Percentiles rank a stretch among this genome's conserved stretches.
Evolutionary conservation across 352 stramenopile genomes (phyloP).

Genomic region (Globisporangium splendens): DNA sequence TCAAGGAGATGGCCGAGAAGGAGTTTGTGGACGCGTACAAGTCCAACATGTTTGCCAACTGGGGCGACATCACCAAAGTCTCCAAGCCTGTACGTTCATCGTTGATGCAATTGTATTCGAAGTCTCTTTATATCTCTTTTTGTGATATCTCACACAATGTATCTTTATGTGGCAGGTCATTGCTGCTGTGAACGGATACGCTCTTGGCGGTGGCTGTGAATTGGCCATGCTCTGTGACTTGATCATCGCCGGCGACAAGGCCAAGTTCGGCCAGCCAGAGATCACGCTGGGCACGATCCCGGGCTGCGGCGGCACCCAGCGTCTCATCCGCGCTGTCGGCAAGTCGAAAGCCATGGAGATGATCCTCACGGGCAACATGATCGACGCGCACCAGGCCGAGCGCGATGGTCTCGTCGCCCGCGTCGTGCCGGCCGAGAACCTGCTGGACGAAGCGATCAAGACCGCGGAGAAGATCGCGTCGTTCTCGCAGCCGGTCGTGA

Average conservation of each 20-base stretch:
- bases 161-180: constrained; percentile 54
- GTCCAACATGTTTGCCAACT: constrained; percentile 97
- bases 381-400: constrained; percentile 94
- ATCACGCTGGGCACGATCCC: constrained; percentile 98
- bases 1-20: constrained; percentile 95
- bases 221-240: constrained; percentile 99
- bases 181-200: constrained; percentile 98
- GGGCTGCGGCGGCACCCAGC: constrained; percentile 94
- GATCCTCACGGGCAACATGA: constrained; percentile 97
- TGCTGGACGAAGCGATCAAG: constrained; percentile 94
- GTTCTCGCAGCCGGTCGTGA: constrained; percentile 94
- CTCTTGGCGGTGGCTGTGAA: constrained; percentile 96
- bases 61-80: constrained; percentile 93
- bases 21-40: constrained; percentile 93
- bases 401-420: constrained; percentile 92
- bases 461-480: constrained; percentile 95
- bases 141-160: not conserved
- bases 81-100: constrained; percentile 80
- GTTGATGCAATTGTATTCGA: constrained; percentile 15
- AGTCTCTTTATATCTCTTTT: not conserved
- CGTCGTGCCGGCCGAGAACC: constrained; percentile 89
- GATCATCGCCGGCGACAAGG: constrained; percentile 94
- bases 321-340: constrained; percentile 95
- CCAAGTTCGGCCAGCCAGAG: constrained; percentile 98
- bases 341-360: constrained; percentile 99